phyloP scores from a whole-genome alignment of 2,329 filamentous ascomycete species.

The Alternaria infectoria region DNA sequence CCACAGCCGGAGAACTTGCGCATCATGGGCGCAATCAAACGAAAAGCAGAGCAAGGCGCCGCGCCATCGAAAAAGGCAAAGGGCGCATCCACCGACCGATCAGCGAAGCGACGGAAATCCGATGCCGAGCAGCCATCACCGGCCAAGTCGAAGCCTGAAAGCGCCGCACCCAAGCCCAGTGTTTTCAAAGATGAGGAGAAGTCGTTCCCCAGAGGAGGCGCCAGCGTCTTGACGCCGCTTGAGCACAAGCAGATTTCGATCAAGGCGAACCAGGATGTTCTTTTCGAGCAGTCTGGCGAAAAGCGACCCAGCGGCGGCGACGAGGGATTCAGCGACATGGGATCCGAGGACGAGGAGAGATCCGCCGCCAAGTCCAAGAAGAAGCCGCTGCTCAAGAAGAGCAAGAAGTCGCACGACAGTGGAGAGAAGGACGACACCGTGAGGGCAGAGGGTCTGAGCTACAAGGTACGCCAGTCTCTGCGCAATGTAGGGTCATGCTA shows the following conservation, averaged over 20 bases:
- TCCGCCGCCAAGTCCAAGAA: conserved; percentile 56
- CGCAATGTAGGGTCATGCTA: conserved; percentile 6
- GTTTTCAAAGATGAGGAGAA: conserved; percentile 78
- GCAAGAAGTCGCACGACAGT: conserved; percentile 47
- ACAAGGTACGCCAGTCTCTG: conserved; percentile 69
- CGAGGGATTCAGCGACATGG: conserved; percentile 54
- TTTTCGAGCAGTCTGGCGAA: conserved; percentile 79
- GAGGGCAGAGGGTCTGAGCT: conserved; percentile 85
- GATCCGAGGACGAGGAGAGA: conserved; percentile 50
- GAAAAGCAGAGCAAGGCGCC: conserved; percentile 51
- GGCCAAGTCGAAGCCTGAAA: conserved; percentile 39
- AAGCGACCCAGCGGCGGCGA: conserved; percentile 58
- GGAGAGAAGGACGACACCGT: conserved; percentile 59
- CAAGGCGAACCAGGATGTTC: conserved; percentile 87
- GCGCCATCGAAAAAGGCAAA: conserved; percentile 42
- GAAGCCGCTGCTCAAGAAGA: conserved; percentile 59
- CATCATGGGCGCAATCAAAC: conserved; percentile 54
- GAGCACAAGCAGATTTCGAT: conserved; percentile 97
- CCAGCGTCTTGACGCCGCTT: conserved; percentile 85
- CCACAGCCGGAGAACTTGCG: conserved; percentile 3
- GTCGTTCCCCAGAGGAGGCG: conserved; percentile 90
- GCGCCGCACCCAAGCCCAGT: conserved; percentile 44
- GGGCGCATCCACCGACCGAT: conserved; percentile 34
- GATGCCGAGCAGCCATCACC: conserved; percentile 37
- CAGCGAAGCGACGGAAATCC: conserved; percentile 48